Evolutionary conservation across 2,329 filamentous ascomycete genomes (phyloP).

Genomic region (Aphanocladium album): DNA sequence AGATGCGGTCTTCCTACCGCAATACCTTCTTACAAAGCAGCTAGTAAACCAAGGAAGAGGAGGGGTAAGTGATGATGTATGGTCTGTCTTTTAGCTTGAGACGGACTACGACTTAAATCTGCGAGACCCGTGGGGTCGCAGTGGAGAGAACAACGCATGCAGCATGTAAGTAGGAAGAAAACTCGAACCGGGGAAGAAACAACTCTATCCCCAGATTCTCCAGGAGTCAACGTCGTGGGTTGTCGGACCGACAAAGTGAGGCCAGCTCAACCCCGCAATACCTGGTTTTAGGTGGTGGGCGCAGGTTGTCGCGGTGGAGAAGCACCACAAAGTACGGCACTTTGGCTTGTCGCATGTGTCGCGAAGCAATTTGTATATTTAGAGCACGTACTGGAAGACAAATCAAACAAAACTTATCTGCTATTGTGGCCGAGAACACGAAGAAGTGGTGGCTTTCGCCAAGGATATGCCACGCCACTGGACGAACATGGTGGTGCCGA

Average conservation of each 20-base stretch:
- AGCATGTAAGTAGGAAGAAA: not conserved
- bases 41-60: not conserved
- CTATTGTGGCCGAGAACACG: too few species aligned
- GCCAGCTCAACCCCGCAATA: not conserved
- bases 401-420: too few species aligned
- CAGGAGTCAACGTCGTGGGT: not conserved
- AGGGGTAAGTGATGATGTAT: constrained; percentile 1
- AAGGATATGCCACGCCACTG: too few species aligned
- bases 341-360: not conserved
- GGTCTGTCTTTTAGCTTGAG: not conserved
- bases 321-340: not conserved
- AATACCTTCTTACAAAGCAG: not conserved
- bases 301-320: not conserved
- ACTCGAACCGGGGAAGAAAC: not conserved
- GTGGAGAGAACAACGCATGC: not conserved
- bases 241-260: constrained; percentile 4
- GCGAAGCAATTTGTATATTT: too few species aligned
- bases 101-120: constrained; percentile 1
- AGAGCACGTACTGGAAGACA: too few species aligned
- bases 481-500: too few species aligned
- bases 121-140: not conserved
- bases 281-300: too few species aligned
- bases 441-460: too few species aligned
- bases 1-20: not conserved
- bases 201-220: not conserved